Evolutionary conservation across 345 rosid genomes (phyloP).

Genomic region (Orychophragmus violaceus): DNA sequence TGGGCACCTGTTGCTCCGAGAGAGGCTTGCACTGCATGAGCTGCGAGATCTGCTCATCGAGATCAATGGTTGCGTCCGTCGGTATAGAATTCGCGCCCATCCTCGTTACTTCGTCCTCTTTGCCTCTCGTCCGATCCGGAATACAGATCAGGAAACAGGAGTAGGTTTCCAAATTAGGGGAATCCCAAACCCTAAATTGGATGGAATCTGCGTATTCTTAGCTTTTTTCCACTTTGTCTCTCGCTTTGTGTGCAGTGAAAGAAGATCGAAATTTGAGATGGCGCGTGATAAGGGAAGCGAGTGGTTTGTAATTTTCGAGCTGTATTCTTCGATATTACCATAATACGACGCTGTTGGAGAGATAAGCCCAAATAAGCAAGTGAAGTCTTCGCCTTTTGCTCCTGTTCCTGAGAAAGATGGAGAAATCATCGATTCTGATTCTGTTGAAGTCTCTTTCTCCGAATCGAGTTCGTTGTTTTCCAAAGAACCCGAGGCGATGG

Average conservation of each 20-base stretch:
- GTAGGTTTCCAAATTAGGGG: constrained; percentile 42
- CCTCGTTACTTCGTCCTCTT: background rate
- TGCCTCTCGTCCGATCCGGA: background rate
- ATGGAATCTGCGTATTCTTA: constrained; percentile 29
- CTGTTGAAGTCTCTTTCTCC: constrained; percentile 16
- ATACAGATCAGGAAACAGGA: constrained; percentile 24
- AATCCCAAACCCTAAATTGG: constrained; percentile 41
- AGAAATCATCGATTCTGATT: constrained; percentile 4
- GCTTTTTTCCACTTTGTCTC: constrained; percentile 10
- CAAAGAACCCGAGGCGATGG: constrained; percentile 16
- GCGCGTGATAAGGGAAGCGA: constrained; percentile 37
- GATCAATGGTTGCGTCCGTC: background rate
- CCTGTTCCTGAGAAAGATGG: constrained; percentile 26
- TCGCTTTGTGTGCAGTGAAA: constrained; percentile 23
- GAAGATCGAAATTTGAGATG: constrained; percentile 15
- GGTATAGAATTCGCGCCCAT: background rate
- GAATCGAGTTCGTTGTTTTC: background rate
- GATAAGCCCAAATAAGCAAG: constrained; percentile 27
- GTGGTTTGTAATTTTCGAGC: constrained; percentile 24
- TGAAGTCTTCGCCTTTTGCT: constrained; percentile 15
- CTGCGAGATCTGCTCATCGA: background rate
- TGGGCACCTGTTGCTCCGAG: background rate
- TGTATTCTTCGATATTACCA: background rate
- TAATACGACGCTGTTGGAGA: constrained; percentile 17
- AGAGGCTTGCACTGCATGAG: background rate